Conservation (phyloP, 805 yeast genomes). For the Wickerhamomyces alni region DNA sequence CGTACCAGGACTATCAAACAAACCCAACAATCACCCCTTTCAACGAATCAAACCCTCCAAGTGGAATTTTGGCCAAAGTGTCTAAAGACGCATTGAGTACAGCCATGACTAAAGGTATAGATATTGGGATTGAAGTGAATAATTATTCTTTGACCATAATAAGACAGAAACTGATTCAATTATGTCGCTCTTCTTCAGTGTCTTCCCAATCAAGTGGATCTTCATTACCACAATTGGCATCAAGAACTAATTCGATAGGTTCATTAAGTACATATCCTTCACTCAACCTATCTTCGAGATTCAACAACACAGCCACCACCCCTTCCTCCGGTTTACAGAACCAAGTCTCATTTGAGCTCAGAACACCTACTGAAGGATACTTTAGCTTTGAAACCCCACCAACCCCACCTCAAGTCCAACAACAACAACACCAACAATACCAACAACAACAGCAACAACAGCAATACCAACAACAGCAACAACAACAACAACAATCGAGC, state of each 20-base stretch:
- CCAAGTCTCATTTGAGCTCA: constrained; percentile 11
- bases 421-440: constrained; percentile 1
- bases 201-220: constrained; percentile 5
- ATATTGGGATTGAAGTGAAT: constrained; percentile 32
- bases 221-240: neutral
- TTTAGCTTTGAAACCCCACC: constrained; percentile 21
- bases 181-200: constrained; percentile 13
- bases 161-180: constrained; percentile 30
- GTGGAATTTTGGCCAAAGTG: constrained; percentile 56
- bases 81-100: constrained; percentile 46
- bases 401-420: constrained; percentile 4
- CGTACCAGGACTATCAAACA: constrained; percentile 42
- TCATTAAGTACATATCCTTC: constrained; percentile 16
- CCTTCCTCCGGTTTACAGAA: constrained; percentile 1
- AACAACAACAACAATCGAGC: constrained; percentile 1
- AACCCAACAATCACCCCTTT: constrained; percentile 67
- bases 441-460: no score
- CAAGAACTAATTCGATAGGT: constrained; percentile 17
- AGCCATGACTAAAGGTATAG: constrained; percentile 27
- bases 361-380: constrained; percentile 19
- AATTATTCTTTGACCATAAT: constrained; percentile 31
- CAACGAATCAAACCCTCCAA: constrained; percentile 58
- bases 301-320: constrained; percentile 4
- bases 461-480: neutral
- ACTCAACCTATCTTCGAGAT: constrained; percentile 16